Evolutionary conservation across 1,284 basidiomycete genomes (phyloP).

Genomic region (Neolentinus lepideus): DNA sequence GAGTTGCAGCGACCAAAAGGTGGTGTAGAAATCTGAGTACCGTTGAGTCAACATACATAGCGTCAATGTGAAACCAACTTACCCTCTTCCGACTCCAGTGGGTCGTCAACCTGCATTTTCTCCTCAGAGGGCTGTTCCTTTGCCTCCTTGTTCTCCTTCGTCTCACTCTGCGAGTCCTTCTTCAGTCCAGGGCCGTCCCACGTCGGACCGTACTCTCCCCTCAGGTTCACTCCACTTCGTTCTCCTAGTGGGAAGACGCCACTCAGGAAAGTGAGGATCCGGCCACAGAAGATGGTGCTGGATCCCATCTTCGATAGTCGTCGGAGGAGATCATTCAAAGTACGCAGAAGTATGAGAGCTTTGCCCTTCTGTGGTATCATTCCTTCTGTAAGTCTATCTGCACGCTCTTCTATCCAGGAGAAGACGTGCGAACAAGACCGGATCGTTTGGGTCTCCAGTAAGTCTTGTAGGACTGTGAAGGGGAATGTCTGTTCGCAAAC

Average conservation of each 20-base stretch:
- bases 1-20: slow-evolving; percentile 80
- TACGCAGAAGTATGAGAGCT: slow-evolving; percentile 76
- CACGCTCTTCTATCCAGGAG: slow-evolving; percentile 74
- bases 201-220: slow-evolving; percentile 78
- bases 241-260: slow-evolving; percentile 84
- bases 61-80: slow-evolving; percentile 14
- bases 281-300: slow-evolving; percentile 80
- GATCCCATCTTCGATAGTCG: slow-evolving; percentile 79
- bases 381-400: slow-evolving; percentile 56
- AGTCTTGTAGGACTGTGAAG: slow-evolving; percentile 62
- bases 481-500: slow-evolving; percentile 47
- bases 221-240: slow-evolving; percentile 83
- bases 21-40: slow-evolving; percentile 66
- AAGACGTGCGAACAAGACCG: slow-evolving; percentile 77
- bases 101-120: slow-evolving; percentile 32
- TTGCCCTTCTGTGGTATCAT: slow-evolving; percentile 85
- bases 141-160: slow-evolving; percentile 21
- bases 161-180: slow-evolving; percentile 10
- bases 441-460: slow-evolving; percentile 79
- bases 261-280: slow-evolving; percentile 82
- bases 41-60: slow-evolving; percentile 1
- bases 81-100: slow-evolving; percentile 37
- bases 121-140: slow-evolving; percentile 16
- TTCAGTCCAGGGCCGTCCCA: slow-evolving; percentile 59
- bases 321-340: slow-evolving; percentile 80